Base-by-base conservation (phyloP, 768 basidiomycete species). In the Suillus weaverae region DNA sequence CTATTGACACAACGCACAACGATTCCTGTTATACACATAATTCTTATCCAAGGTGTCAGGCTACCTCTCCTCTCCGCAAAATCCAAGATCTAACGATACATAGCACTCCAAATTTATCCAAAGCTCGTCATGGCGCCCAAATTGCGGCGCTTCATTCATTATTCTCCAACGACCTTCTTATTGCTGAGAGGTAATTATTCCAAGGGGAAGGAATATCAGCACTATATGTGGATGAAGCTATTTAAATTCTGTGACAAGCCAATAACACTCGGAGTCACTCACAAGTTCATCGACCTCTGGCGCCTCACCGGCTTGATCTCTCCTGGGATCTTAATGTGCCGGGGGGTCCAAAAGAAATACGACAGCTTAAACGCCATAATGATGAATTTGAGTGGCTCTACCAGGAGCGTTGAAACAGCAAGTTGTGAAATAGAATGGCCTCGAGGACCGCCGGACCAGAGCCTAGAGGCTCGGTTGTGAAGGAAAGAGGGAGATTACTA, bases 331-430 rank as follows among this genome's bases (percentile, higher is more conserved):
- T 81, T 83, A 62, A 87, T 80, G 62, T 79, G 80, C 66, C 77
- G 78, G 50, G 85, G 85, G 30, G 84, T 83, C 70, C 84, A 79
- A 73, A 86, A 75, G 67, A 87, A 78, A 71, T 86, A 79, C 46
- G 85, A 84, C 20, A 85, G 66, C 65, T 80, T 82, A 78, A 85
- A 78, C n/a, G n/a, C 2, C 56, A 63, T 54, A 16, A 32, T 33
- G 30, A 2, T 2, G 13, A 36, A 36, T 38, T 38, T 43, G 39
- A 32, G 26, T 14, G 6, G 57, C 38, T 57, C 32, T 53, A 60
- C 51, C 22, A 59, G 30, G 32, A 36, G 51, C 18, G 57, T 63
- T 57, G 60, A 22, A 36, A 35, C 39, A 35, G n/a, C 13, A 30
- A 61, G 38, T 30, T 16, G 56, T 38, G 39, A 36, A 57, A 39